Evolutionary conservation across 768 basidiomycete genomes (phyloP), one percentile per base, ranked within the genome.

Genomic region (Mycena leptocephala): DNA sequence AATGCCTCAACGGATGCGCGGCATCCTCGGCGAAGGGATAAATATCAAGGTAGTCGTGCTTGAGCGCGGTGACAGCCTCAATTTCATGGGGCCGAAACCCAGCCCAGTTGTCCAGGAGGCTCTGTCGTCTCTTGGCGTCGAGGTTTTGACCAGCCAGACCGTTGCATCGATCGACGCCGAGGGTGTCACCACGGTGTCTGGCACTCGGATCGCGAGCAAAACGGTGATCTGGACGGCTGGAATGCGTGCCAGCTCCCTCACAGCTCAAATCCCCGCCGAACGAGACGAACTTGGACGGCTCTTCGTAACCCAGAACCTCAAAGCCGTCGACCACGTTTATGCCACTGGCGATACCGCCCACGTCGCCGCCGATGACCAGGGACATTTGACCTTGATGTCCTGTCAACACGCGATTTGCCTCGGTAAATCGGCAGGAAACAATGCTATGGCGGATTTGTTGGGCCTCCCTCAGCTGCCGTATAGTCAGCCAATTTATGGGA

Each of bases 211-310:
- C 46, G 71, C 70, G 7, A 74, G 70, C 68, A 79, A 76, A 48
- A 80, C 80, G 11, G 74, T 78, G 13, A 76, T 81, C n/a, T 81
- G 80, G 80, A 78, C 80, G 26, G 80, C 74, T 3, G 80, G 80
- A 18, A 67, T 81, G 72, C 79, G 77, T 3, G 80, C 80, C 8
- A 77, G 70, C 51, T 2, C 32, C 18, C 78, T 81, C 33, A 81
- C 80, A 10, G 69, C 74, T 5, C 80, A 81, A 48, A 70, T 81
- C 18, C 74, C 80, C 61, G 76, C 58, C 20, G 55, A 77, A 39
- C 75, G 64, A 32, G 80, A 81, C 62, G 51, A 68, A 10, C 30
- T 78, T 20, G 79, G 76, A 5, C 77, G 80, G 5, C 72, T 80
- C 14, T 51, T 72, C 41, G 76, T 79, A 3, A 67, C 72, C 58